Evolutionary conservation across 352 stramenopile genomes (phyloP), one percentile per base, ranked within the genome.

Genomic region (Phytopythium vexans): DNA sequence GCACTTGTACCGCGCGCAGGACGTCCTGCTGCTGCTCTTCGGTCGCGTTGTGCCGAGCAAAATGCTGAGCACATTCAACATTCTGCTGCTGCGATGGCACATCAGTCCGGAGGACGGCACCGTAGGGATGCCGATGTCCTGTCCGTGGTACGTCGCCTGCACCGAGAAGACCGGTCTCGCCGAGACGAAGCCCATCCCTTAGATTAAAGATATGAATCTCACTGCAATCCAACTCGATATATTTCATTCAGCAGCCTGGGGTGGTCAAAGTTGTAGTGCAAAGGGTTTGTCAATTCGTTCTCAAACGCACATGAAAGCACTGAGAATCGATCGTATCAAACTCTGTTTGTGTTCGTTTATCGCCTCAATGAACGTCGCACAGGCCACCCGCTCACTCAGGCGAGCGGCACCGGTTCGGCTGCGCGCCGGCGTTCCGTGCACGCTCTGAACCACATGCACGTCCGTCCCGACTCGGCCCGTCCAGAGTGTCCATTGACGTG

Each of bases 41-140:
- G 62, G 60, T 8, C 64, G 60, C 8, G 61, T 72, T 36, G 54
- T 61, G 27, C 64, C 64, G 11, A 65, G 62, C 15, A 64, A 60
- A 16, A 62, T 72, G 15, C 45, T 72, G 31, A 50, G 64, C 42
- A 72, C 64, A 1, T 72, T 72, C 52, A 72, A 72, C 44, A 56
- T 72, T 33, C 55, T 72, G 31, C 57, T 72, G 16, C 54, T 72
- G 12, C 64, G 64, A 35, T 72, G 64, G 64, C 46, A 68, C 41
- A 52, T 68, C 33, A 61, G 63, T 38, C 55, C 60, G 34, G 63
- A 67, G 7, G 54, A 41, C 4, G 62, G 58, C 1, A 53, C 46
- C 2, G 45, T 70, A 31, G 58, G 49, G 0, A 50, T 64, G 33
- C 45, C 58, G 27, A 27, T 68, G 14, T 64, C 60, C 6, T 64